Evolutionary conservation across 2,329 filamentous ascomycete genomes (phyloP).

Genomic region (Botrytis elliptica): DNA sequence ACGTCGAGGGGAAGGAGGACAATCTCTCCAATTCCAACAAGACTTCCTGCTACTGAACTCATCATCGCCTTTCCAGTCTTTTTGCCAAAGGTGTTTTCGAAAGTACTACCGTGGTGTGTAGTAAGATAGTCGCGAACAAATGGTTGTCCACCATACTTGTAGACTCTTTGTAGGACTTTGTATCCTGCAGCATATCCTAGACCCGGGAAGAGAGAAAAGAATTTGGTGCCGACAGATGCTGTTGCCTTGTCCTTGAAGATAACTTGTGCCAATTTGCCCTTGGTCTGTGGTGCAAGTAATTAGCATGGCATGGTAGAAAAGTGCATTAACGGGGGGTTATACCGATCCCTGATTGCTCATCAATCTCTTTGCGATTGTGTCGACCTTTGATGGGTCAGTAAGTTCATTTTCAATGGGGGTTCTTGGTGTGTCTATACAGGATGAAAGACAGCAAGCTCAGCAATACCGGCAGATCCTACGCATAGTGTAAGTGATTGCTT

Average conservation of each 20-base stretch:
- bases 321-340: neutral
- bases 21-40: conserved; percentile 97
- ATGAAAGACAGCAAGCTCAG: conserved; percentile 90
- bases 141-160: conserved; percentile 98
- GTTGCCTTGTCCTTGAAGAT: conserved; percentile 88
- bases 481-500: conserved; percentile 25
- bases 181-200: conserved; percentile 97
- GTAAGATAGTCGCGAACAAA: conserved; percentile 88
- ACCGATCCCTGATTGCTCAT: conserved; percentile 95
- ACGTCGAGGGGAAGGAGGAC: conserved; percentile 93
- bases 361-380: conserved; percentile 96
- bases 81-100: conserved; percentile 88
- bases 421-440: conserved; percentile 55
- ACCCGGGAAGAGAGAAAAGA: conserved; percentile 94
- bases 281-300: conserved; percentile 46
- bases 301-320: conserved; percentile 29
- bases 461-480: conserved; percentile 87
- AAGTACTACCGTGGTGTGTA: conserved; percentile 74
- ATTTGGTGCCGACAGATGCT: conserved; percentile 71
- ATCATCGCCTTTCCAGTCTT: conserved; percentile 98
- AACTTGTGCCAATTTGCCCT: conserved; percentile 68
- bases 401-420: conserved; percentile 20
- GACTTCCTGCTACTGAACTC: conserved; percentile 91
- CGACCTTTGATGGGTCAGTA: conserved; percentile 61
- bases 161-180: conserved; percentile 94